Base-by-base conservation (phyloP, 23 red algal genomes). In the Gracilariopsis chorda region DNA sequence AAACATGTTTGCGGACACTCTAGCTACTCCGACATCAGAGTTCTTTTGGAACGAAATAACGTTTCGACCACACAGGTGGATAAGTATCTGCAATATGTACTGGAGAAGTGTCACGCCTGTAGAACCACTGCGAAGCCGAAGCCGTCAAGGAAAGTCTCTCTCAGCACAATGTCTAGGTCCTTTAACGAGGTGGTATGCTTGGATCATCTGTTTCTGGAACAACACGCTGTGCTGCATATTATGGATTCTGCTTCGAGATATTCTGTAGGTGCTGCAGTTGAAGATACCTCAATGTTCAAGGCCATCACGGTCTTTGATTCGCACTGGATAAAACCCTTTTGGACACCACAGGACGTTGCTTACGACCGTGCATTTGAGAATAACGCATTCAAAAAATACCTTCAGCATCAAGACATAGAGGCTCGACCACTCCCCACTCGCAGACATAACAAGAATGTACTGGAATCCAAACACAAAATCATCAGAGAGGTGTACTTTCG, bases 391-490 rank as follows among this genome's bases (percentile, higher is more conserved):
- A 13, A 16, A 12, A 11, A 46, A 19, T 69, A 56, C 47, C 60
- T 72, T 0, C 27, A 19, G 23, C 10, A 55, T 13, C 0, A 60
- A 19, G 60, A 36, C 42, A 51, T 67, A 23, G 32, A 68, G 34
- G 8, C 2, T 16, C 30, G 49, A 70, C 19, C 63, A 3, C 16
- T 69, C 29, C 56, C 81, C 12, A 25, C 57, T 6, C 55, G 58
- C 13, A 23, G 21, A 16, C 81, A 69, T 44, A 87, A 71, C 51
- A 87, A 75, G 27, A 87, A 87, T 16, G 83, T 71, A 17, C 12
- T 87, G 23, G 83, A 87, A 56, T 56, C 83, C 30, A 87, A 87
- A 32, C 83, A 73, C 33, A 48, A 21, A 51, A 74, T 72, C 40
- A 55, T 87, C 7, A 1, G 64, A 12, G 83, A 87, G 24, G 44